Base-by-base conservation (phyloP, 176 grass and related monocot species). In the Olyra latifolia region DNA sequence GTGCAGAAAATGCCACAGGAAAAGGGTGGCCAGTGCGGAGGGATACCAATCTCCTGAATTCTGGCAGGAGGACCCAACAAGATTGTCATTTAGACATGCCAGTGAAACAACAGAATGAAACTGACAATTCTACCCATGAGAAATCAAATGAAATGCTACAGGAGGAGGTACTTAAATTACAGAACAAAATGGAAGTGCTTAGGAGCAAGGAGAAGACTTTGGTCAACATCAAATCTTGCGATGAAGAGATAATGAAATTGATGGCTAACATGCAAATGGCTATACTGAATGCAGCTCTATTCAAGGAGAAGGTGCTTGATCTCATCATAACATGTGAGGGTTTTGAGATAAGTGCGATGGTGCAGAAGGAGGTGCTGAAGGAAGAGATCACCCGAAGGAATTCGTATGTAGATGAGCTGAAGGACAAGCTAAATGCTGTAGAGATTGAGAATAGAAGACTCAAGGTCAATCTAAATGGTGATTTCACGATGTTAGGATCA, bases 391-490 rank as follows among this genome's bases (percentile, higher is more conserved):
- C 67, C 76, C 77, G 46, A 78, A 91, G 88, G 46, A 95, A 93
- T 80, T 91, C 79, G 0, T 89, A 85, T 82, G 86, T 95, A 28
- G 80, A 91, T 41, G 90, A 88, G 71, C 85, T 99, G 67, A 91
- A 91, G 69, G 85, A 95, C 82, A 99, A 93, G 42, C 80, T 95
- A 44, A 88, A 93, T 75, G 82, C 84, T 78, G 82, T 91, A 14
- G 90, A 95, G 60, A 80, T 82, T 53, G 92, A 99, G 59, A 99
- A 95, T 70, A 89, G 80, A 89, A 89, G 92, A 67, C 65, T 99
- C 55, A 91, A 93, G 76, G 78, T 91, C 8, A 67, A 99, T 80
- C 78, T 89, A 42, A 74, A 91, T 82, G 92, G 86, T 54, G 87
- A 91, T 71, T 87, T 91, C 78, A 87, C 52, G 0, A 83, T 95